phyloP scores from a whole-genome alignment of 1,139 yeast genomes.

The Geotrichum europaeum region DNA sequence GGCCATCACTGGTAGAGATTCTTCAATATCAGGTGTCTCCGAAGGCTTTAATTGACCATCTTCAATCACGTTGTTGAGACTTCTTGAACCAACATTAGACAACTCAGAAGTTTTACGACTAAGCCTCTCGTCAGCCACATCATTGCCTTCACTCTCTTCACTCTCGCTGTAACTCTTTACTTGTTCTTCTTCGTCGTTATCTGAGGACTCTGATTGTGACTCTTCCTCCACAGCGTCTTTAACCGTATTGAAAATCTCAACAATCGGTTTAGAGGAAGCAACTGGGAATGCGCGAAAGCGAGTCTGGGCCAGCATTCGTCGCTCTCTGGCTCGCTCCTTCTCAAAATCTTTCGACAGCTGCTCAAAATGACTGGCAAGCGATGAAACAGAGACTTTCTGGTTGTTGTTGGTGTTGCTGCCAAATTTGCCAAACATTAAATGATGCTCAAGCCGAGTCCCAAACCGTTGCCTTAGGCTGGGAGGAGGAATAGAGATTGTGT shows the following conservation, averaged over 20 bases:
- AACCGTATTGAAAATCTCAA: constrained; percentile 83
- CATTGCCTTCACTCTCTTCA: constrained; percentile 14
- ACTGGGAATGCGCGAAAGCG: constrained; percentile 72
- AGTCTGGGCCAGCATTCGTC: constrained; percentile 53
- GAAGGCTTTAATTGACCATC: not conserved
- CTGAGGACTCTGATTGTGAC: constrained; percentile 35
- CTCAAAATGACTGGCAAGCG: constrained; percentile 56
- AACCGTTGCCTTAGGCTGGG: constrained; percentile 24
- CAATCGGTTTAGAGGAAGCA: constrained; percentile 76
- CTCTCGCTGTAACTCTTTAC: constrained; percentile 16
- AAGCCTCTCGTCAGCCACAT: not conserved
- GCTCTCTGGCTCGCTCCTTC: constrained; percentile 75
- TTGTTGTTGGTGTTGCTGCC: not conserved
- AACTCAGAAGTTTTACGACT: not conserved
- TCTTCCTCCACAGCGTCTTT: constrained; percentile 71
- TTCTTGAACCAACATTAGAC: not conserved
- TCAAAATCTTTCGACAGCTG: constrained; percentile 81
- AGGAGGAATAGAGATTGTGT: constrained; percentile 13
- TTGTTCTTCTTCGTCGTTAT: constrained; percentile 19
- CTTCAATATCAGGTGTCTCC: not conserved
- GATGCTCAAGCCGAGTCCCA: constrained; percentile 29
- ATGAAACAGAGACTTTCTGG: constrained; percentile 30
- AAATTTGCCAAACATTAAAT: constrained; percentile 23
- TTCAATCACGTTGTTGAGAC: not conserved
- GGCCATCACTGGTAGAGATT: not conserved